Percentiles rank a stretch among this genome's conserved stretches.
Evolutionary conservation across 148 eudicot genomes (phyloP).

Genomic region (Euryodendron excelsum): DNA sequence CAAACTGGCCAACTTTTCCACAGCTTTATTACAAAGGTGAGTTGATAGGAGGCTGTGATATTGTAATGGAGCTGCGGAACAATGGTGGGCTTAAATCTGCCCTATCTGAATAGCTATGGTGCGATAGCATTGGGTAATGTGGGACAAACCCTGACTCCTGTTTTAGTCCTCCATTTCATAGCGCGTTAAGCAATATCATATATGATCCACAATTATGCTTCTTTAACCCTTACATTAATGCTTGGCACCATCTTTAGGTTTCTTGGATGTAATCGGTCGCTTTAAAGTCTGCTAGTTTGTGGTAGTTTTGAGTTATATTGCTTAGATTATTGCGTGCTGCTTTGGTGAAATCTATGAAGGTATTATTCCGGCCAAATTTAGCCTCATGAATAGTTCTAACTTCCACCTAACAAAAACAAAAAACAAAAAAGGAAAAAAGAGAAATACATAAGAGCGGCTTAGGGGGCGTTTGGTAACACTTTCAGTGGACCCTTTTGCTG

Average conservation of each 20-base stretch:
- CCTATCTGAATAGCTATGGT: conserved; percentile 54
- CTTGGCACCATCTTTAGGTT: neutral
- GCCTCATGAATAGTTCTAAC: too few relatives aligned
- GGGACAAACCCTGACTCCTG: neutral
- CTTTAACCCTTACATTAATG: neutral
- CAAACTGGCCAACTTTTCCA: conserved; percentile 98
- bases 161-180: neutral
- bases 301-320: too few relatives aligned
- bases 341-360: too few relatives aligned
- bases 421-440: too few relatives aligned
- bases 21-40: conserved; percentile 97
- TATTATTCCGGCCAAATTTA: too few relatives aligned
- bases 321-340: too few relatives aligned
- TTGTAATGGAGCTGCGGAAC: conserved; percentile 67
- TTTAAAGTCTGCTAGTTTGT: too few relatives aligned
- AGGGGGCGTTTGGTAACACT: too few relatives aligned
- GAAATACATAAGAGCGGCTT: too few relatives aligned
- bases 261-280: too few relatives aligned
- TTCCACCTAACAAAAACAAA: too few relatives aligned
- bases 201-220: neutral
- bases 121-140: neutral
- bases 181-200: neutral
- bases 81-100: conserved; percentile 76
- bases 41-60: conserved; percentile 91
- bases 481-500: too few relatives aligned